These are phyloP conservation scores for Umbelopsis sp. DNA, from an alignment of 371 early-diverging fungal species.

Conservation along the genomic window DNA sequence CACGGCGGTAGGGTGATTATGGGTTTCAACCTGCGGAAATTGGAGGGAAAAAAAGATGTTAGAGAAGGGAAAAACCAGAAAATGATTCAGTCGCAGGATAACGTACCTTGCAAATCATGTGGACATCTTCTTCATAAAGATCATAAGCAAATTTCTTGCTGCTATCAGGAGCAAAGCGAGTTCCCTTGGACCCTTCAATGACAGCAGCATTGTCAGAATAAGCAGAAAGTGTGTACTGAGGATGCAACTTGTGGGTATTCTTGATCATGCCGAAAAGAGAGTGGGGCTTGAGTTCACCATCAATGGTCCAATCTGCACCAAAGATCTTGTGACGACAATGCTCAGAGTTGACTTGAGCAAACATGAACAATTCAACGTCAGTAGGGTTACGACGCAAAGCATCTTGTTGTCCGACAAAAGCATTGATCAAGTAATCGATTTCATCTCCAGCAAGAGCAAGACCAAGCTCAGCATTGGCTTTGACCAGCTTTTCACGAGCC, in stretches of 20 bases:
- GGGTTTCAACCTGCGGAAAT: slow-evolving; percentile 84
- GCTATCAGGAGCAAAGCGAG: slow-evolving; percentile 68
- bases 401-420: slow-evolving; percentile 70
- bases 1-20: slow-evolving; percentile 98
- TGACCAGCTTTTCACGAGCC: slow-evolving; percentile 66
- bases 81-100: neutral
- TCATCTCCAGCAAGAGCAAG: slow-evolving; percentile 94
- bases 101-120: slow-evolving; percentile 83
- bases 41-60: neutral
- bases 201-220: slow-evolving; percentile 98
- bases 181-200: slow-evolving; percentile 77
- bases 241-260: slow-evolving; percentile 85
- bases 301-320: slow-evolving; percentile 94
- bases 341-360: slow-evolving; percentile 98
- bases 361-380: slow-evolving; percentile 98
- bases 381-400: slow-evolving; percentile 85
- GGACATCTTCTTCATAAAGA: slow-evolving; percentile 68
- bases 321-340: slow-evolving; percentile 99
- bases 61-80: too few species aligned
- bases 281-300: slow-evolving; percentile 73
- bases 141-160: slow-evolving; percentile 48
- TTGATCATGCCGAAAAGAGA: slow-evolving; percentile 95
- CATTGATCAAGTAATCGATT: slow-evolving; percentile 90
- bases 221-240: slow-evolving; percentile 86
- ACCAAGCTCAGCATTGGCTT: slow-evolving; percentile 88